Conservation (phyloP, 1,139 yeast genomes). For the Eremothecium cymbalariae region DNA sequence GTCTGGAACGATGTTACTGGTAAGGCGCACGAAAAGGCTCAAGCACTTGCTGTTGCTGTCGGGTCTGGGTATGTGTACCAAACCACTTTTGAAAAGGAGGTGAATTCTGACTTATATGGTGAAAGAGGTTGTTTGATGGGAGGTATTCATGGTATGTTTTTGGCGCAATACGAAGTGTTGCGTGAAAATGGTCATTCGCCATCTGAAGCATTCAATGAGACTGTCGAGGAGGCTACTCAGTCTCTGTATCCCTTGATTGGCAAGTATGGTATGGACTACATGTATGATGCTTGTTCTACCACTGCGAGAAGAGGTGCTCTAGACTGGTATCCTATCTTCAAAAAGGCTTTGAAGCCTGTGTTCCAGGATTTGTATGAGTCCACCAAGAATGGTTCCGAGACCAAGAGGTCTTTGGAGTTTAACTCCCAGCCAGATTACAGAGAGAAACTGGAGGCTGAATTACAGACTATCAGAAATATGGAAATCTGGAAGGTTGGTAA, state of each 20-base stretch:
- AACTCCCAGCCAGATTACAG: constrained; percentile 98
- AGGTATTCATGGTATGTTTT: constrained; percentile 99
- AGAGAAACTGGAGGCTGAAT: constrained; percentile 89
- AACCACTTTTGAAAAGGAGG: constrained; percentile 99
- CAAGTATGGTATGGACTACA: constrained; percentile 99
- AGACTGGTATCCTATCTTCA: constrained; percentile 99
- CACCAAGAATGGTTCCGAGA: constrained; percentile 93
- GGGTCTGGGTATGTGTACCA: constrained; percentile 99
- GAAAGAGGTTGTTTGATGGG: constrained; percentile 99
- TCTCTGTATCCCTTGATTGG: constrained; percentile 98
- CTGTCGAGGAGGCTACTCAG: constrained; percentile 99
- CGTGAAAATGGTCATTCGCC: constrained; percentile 99
- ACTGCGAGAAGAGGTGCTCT: constrained; percentile 99
- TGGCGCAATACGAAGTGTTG: constrained; percentile 98
- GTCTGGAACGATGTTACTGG: constrained; percentile 99
- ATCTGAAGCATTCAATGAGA: constrained; percentile 99
- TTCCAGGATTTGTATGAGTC: constrained; percentile 93
- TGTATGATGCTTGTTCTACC: constrained; percentile 99
- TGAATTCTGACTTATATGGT: constrained; percentile 98
- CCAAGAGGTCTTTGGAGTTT: constrained; percentile 95
- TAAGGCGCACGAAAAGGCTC: constrained; percentile 98
- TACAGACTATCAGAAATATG: constrained; percentile 86
- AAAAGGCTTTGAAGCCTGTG: constrained; percentile 97
- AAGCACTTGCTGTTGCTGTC: constrained; percentile 97
- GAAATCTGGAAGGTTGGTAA: constrained; percentile 99